Evolutionary conservation across 2,329 filamentous ascomycete species (phyloP).

Genomic region (Emydomyces testavorans): DNA sequence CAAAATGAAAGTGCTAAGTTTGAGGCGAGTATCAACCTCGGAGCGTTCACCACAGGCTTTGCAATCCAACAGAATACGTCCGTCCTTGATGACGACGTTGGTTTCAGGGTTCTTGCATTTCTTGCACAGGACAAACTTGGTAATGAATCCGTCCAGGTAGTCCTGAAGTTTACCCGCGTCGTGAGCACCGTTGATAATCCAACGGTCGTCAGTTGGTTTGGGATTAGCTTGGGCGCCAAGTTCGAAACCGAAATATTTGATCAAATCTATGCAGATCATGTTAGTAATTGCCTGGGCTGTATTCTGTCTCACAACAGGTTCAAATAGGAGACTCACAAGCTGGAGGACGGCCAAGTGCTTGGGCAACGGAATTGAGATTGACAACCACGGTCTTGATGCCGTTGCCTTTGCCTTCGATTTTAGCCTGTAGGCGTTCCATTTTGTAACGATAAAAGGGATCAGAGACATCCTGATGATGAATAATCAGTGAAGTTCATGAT

Average conservation of each 20-base stretch:
- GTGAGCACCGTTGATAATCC: conserved; percentile 99
- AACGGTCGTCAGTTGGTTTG: conserved; percentile 92
- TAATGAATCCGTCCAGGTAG: conserved; percentile 95
- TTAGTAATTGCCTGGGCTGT: conserved; percentile 10
- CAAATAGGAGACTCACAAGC: conserved; percentile 42
- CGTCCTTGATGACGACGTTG: conserved; percentile 88
- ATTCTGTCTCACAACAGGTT: no score
- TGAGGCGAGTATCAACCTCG: conserved; percentile 82
- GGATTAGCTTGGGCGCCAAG: conserved; percentile 97
- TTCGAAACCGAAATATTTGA: conserved; percentile 99
- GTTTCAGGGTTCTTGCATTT: conserved; percentile 99
- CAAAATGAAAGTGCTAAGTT: conserved; percentile 92
- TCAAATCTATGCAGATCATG: conserved; percentile 51
- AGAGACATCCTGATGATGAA: conserved; percentile 57
- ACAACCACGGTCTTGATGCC: conserved; percentile 98
- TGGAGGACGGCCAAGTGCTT: conserved; percentile 82
- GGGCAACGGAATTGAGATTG: conserved; percentile 88
- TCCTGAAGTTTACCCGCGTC: conserved; percentile 93
- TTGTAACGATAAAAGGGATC: conserved; percentile 99
- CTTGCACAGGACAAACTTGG: conserved; percentile 98
- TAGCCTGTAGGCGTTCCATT: conserved; percentile 97
- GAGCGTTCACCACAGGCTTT: conserved; percentile 94
- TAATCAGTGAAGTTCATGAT: conserved; percentile 14
- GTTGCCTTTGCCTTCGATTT: conserved; percentile 99
- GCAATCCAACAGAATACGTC: conserved; percentile 85